Conservation (phyloP, 306 rosid genomes). For the Macrotyloma uniflorum region DNA sequence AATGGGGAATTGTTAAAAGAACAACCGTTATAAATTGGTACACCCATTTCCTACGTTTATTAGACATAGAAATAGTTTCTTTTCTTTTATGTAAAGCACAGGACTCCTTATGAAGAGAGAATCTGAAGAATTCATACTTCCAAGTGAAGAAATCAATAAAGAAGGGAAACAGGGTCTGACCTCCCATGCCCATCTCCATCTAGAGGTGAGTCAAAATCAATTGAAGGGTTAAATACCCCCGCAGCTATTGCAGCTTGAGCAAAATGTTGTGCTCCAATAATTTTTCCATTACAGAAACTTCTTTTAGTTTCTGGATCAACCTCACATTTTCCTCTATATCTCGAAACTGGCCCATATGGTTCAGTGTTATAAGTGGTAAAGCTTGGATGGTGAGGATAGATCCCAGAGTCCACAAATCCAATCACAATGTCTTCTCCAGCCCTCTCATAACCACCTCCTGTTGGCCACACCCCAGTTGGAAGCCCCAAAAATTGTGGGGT, state of each 20-base stretch:
- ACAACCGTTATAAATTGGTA: conserved; percentile 18
- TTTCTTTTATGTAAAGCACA: neutral
- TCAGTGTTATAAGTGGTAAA: conserved; percentile 68
- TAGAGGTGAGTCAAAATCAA: conserved; percentile 92
- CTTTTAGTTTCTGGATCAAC: conserved; percentile 80
- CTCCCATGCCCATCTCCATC: conserved; percentile 99
- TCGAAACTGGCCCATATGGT: conserved; percentile 85
- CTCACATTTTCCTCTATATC: conserved; percentile 95
- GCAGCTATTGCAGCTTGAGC: conserved; percentile 98
- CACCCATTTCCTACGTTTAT: neutral
- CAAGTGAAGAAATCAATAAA: conserved; percentile 15
- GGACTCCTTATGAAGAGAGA: neutral
- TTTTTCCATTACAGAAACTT: conserved; percentile 94
- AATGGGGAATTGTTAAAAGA: conserved; percentile 13
- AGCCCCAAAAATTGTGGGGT: conserved; percentile 98
- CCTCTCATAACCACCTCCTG: conserved; percentile 93
- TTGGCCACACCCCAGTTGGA: conserved; percentile 99
- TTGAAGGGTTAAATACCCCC: conserved; percentile 82
- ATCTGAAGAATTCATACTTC: conserved; percentile 2
- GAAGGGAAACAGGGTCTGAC: conserved; percentile 50
- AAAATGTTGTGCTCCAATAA: conserved; percentile 98
- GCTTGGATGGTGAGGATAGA: conserved; percentile 91
- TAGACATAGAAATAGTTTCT: neutral
- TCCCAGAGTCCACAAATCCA: conserved; percentile 98
- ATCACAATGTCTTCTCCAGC: conserved; percentile 97